Base-by-base conservation (phyloP, 2,329 filamentous ascomycete genomes). In the Neofusicoccum parvum region DNA sequence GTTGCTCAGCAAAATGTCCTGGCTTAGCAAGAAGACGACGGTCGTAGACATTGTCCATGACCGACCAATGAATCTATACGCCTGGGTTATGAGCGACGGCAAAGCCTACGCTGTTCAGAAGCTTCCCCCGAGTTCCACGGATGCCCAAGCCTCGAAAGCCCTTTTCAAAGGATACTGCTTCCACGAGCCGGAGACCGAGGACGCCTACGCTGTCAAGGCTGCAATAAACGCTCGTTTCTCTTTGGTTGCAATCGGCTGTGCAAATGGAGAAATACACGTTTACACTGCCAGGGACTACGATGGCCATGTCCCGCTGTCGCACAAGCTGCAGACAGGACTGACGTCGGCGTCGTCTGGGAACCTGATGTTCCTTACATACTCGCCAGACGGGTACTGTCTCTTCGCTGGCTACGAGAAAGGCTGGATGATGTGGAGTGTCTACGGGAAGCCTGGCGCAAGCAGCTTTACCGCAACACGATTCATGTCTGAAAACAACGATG, bases 341-440 rank as follows among this genome's bases (percentile, higher is more conserved):
- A 92, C 93, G 1, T 78, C 83, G 4, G 79, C 84, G 17, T 85
- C 87, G 15, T 89, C 92, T 1, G 95, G 95, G 0, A 77, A 80
- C 12, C 80, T 97, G 60, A 92, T 87, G 2, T 90, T 88, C 36
- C 79, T 99, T 69, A 88, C 81, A 67, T 99, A 97, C 80, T 97
- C 95, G 1, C 93, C 94, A 0, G 95, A 99, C 76, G 95, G 95
- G 17, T 97, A 98, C 76, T 97, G 94, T 75, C 85, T 99, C 9
- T 97, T 99, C 78, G 93, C 91, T 49, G 95, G 94, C 1, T 98
- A 94, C 73, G 90, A 95, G 72, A 88, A 90, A 66, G 96, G 95
- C 0, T 99, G 95, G 95, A 90, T 92, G 4, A 94, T 89, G 53
- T 99, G 94, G 94, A 98, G 94, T 75, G 95, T 98, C 43, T 99